These are phyloP conservation scores for Talaromyces ruber DNA, from an alignment of 495 filamentous ascomycete species.

Conservation along the genomic window DNA sequence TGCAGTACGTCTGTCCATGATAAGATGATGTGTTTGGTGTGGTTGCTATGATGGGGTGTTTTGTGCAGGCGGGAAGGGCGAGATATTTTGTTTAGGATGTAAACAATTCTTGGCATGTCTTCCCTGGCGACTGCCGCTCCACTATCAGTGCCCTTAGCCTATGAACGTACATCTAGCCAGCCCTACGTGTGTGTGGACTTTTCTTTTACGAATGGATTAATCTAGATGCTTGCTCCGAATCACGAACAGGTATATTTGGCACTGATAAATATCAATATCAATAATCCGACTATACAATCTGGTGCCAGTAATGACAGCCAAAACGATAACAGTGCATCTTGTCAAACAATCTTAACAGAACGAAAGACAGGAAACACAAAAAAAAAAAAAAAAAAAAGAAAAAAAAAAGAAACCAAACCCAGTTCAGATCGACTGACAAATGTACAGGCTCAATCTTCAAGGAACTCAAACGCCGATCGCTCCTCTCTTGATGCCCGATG, in stretches of 20 bases:
- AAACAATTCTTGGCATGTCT: conserved; percentile 6
- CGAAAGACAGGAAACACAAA: neutral
- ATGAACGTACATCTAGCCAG: neutral
- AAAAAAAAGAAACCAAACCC: neutral
- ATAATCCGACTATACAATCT: neutral
- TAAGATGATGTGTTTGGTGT: conserved; percentile 5
- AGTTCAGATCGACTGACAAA: neutral
- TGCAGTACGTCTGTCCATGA: conserved; percentile 36
- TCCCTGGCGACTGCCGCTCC: neutral
- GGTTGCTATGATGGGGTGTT: conserved; percentile 7
- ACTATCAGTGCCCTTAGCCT: neutral
- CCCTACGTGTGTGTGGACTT: neutral
- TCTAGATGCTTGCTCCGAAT: neutral
- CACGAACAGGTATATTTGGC: neutral
- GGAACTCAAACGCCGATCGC: conserved; percentile 7
- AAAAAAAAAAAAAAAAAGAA: neutral
- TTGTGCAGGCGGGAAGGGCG: conserved; percentile 4
- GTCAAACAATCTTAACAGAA: neutral
- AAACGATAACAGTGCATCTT: neutral
- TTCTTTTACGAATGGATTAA: neutral
- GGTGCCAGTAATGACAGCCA: neutral
- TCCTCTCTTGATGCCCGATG: conserved; percentile 7
- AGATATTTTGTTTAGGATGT: conserved; percentile 7
- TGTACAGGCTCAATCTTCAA: conserved; percentile 8
- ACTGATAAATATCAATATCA: neutral